Base-by-base conservation (phyloP, 2,329 filamentous ascomycete genomes). In the Neocatenulostroma microsporum region DNA sequence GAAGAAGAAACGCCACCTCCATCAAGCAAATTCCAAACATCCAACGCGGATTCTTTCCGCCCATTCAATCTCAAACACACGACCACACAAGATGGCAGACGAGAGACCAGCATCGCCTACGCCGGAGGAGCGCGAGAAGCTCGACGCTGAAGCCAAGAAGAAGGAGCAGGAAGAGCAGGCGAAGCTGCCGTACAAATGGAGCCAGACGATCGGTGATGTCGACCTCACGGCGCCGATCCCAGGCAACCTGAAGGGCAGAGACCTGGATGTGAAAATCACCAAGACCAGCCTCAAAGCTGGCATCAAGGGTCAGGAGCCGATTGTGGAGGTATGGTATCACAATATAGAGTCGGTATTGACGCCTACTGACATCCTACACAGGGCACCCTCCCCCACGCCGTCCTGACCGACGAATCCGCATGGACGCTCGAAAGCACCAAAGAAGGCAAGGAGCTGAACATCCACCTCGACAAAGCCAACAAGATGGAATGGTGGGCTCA, bases 401-500 rank as follows among this genome's bases (percentile, higher is more conserved):
- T 98, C 58, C 70, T 70, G 54, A 72, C 81, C 47, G 88, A 94
- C 62, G 91, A 98, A 53, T 89, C 82, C 36, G 94, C 89, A 41
- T 98, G 91, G 91, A 95, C 89, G 2, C 77, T 98, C 31, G 74
- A 83, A 40, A 70, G 81, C 14, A 76, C 78, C 1, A 62, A 76
- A 1, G 64, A 60, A 17, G 68, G 67, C 50, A 84, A 93, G 66
- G 82, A 86, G 57, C 75, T 95, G 49, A 77, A 81, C 57, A 76
- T 96, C 50, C 87, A 94, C 63, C 81, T 98, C 35, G 87, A 95
- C 70, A 98, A 98, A 67, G 66, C 77, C 49, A 94, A 95, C 72
- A 91, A 95, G 73, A 83, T 93, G 78, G 84, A 95, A 66, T 98
- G 91, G 91, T 98, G 91, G 91, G 68, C 85, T 21, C 87, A 96